These are phyloP conservation scores for Diaporthe ampelina DNA, from an alignment of 2,329 filamentous ascomycete species.

Conservation along the genomic window DNA sequence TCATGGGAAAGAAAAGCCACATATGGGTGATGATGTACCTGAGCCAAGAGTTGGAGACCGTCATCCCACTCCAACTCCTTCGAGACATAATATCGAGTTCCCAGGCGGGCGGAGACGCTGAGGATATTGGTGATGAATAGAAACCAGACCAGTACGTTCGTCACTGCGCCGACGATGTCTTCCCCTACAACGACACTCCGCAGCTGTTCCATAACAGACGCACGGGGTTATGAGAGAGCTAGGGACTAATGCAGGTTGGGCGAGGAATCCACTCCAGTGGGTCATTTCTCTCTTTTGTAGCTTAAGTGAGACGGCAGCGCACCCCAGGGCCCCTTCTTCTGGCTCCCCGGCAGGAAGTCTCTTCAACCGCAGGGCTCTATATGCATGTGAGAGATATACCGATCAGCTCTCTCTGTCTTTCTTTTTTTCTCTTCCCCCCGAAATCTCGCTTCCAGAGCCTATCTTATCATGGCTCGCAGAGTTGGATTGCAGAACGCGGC, in stretches of 20 bases:
- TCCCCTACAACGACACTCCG: not conserved
- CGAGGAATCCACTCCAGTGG: not conserved
- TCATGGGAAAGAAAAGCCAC: too few species aligned
- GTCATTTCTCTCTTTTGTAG: not conserved
- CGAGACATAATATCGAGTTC: not conserved
- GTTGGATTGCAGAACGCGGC: not conserved
- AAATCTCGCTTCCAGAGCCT: not conserved
- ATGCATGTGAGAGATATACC: not conserved
- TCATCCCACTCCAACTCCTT: not conserved
- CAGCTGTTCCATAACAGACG: not conserved
- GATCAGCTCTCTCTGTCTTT: too few species aligned
- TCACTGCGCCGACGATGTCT: not conserved
- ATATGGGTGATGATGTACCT: too few species aligned
- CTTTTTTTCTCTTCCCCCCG: too few species aligned
- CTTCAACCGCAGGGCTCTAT: not conserved
- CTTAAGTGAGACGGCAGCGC: not conserved
- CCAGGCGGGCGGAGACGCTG: not conserved
- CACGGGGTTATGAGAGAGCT: not conserved
- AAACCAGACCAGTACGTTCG: not conserved
- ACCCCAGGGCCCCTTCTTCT: too few species aligned
- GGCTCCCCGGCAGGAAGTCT: too few species aligned
- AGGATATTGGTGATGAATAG: not conserved
- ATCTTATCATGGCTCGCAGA: not conserved
- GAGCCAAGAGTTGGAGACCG: not conserved
- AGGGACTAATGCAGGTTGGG: not conserved